phyloP scores from a whole-genome alignment of 1,139 yeast species.

The Sugiyamaella japonica region DNA sequence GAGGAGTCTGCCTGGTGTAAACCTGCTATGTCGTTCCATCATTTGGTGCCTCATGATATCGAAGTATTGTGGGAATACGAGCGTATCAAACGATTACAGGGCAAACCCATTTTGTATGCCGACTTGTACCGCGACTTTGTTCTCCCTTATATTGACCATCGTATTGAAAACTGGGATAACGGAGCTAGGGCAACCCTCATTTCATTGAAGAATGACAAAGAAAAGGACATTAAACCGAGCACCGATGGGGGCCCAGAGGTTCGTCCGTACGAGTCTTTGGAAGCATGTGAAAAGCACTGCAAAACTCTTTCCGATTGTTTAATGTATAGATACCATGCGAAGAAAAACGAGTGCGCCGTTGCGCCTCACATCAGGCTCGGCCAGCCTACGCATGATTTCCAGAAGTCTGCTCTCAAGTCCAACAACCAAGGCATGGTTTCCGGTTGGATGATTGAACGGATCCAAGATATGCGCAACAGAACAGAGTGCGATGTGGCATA shows the following conservation, averaged over 20 bases:
- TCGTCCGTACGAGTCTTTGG: slow-evolving; percentile 29
- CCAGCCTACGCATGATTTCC: slow-evolving; percentile 20
- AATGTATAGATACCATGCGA: slow-evolving; percentile 30
- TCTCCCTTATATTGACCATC: slow-evolving; percentile 33
- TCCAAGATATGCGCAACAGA: slow-evolving; percentile 31
- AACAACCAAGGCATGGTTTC: slow-evolving; percentile 22
- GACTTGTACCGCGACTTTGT: slow-evolving; percentile 38
- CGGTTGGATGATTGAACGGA: slow-evolving; percentile 38
- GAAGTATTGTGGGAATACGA: slow-evolving; percentile 41
- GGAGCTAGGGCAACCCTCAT: slow-evolving; percentile 24
- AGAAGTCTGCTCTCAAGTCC: slow-evolving; percentile 6
- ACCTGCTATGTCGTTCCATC: slow-evolving; percentile 39
- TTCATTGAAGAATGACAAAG: slow-evolving; percentile 21
- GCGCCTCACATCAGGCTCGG: slow-evolving; percentile 22
- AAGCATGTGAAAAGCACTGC: slow-evolving; percentile 31
- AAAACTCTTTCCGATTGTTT: slow-evolving; percentile 25
- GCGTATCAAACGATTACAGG: slow-evolving; percentile 28
- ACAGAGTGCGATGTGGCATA: slow-evolving; percentile 18
- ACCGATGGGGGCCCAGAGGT: slow-evolving; percentile 23
- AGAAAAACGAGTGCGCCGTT: slow-evolving; percentile 23
- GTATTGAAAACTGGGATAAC: slow-evolving; percentile 34
- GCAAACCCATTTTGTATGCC: slow-evolving; percentile 29
- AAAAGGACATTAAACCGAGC: slow-evolving; percentile 18
- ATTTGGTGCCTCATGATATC: slow-evolving; percentile 33
- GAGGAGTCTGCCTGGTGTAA: slow-evolving; percentile 34